Evolutionary conservation across 2,329 filamentous ascomycete species (phyloP).

Genomic region (Nigrograna mackinnonii): DNA sequence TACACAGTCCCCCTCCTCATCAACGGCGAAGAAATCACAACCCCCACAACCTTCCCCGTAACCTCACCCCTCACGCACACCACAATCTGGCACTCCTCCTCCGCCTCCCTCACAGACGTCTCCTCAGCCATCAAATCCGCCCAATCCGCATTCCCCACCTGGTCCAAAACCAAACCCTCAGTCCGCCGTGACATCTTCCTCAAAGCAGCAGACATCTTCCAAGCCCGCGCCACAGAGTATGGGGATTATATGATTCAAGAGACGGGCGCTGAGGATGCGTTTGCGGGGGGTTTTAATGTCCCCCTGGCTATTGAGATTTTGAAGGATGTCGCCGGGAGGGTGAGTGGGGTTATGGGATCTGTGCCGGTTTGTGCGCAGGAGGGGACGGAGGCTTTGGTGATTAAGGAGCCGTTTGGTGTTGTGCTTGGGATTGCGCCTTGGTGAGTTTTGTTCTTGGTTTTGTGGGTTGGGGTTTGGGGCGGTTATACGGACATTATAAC

Average conservation of each 20-base stretch:
- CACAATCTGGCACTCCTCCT: slow-evolving; percentile 58
- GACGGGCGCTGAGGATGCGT: slow-evolving; percentile 53
- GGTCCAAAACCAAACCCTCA: slow-evolving; percentile 65
- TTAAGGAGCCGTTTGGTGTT: slow-evolving; percentile 79
- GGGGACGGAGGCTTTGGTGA: slow-evolving; percentile 63
- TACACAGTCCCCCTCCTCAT: slow-evolving; percentile 52
- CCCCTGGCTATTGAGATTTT: slow-evolving; percentile 48
- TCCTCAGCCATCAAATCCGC: slow-evolving; percentile 63
- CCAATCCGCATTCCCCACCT: slow-evolving; percentile 68
- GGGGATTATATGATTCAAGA: slow-evolving; percentile 62
- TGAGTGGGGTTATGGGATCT: slow-evolving; percentile 51
- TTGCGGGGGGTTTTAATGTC: slow-evolving; percentile 45
- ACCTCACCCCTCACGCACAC: slow-evolving; percentile 59
- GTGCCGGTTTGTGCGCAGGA: slow-evolving; percentile 54
- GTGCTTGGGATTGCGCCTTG: slow-evolving; percentile 80
- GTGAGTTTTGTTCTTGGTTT: slow-evolving; percentile 50
- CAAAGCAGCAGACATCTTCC: slow-evolving; percentile 68
- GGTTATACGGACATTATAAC: no score
- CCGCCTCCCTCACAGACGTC: slow-evolving; percentile 60
- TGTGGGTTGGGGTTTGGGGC: no score
- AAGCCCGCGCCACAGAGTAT: slow-evolving; percentile 63
- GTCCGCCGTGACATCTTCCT: slow-evolving; percentile 71
- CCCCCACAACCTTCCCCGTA: slow-evolving; percentile 58
- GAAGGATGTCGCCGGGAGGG: slow-evolving; percentile 56
- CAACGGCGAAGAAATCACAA: slow-evolving; percentile 52